Evolutionary conservation across 371 early-diverging fungal species (phyloP).

Genomic region (Apophysomyces elegans): DNA sequence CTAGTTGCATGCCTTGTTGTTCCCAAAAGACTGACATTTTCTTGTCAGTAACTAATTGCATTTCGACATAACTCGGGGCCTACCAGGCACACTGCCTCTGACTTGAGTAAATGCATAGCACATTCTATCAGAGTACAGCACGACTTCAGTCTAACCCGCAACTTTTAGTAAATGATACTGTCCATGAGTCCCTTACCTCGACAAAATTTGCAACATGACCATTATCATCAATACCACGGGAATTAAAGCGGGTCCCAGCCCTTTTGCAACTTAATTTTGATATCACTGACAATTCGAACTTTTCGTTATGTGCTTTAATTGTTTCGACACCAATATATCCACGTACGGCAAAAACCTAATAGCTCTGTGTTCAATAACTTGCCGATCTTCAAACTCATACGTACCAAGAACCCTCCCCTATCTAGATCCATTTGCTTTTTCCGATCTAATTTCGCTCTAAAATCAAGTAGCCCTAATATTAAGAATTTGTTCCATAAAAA

Average conservation of each 20-base stretch:
- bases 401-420: conserved; percentile 71
- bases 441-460: conserved; percentile 70
- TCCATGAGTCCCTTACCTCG: conserved; percentile 61
- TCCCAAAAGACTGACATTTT: conserved; percentile 87
- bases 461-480: conserved; percentile 76
- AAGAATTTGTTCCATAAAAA: conserved; percentile 92
- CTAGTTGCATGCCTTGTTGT: conserved; percentile 86
- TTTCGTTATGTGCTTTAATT: conserved; percentile 44
- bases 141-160: conserved; percentile 67
- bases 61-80: neutral
- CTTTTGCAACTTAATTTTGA: conserved; percentile 93
- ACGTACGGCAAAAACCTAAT: conserved; percentile 65
- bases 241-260: conserved; percentile 95
- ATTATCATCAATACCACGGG: conserved; percentile 96
- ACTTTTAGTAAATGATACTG: neutral
- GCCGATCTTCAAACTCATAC: neutral
- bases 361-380: neutral
- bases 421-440: conserved; percentile 72
- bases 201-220: conserved; percentile 99
- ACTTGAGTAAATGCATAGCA: conserved; percentile 80
- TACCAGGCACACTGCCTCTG: conserved; percentile 93
- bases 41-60: neutral
- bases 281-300: conserved; percentile 73
- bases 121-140: conserved; percentile 62
- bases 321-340: conserved; percentile 68